Percentiles rank a stretch among this genome's conserved stretches.
Conservation (phyloP, 1,139 yeast species). For the Meyerozyma athensensis region DNA sequence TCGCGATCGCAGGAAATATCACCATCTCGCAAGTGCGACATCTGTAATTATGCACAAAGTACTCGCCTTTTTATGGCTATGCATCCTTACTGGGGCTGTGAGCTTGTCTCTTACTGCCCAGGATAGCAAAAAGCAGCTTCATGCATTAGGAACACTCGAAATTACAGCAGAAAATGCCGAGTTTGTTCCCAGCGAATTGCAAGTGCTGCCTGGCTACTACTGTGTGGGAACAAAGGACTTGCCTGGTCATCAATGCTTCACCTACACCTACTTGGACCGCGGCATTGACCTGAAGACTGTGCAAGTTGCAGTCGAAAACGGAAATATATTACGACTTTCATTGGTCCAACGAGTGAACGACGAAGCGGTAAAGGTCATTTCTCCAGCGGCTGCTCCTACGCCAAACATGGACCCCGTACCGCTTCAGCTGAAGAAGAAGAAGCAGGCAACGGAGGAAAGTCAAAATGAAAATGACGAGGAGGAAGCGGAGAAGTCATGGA, state of each 20-base stretch:
- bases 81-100: no score
- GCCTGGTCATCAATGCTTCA: conserved; percentile 28
- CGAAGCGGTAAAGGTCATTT: conserved; percentile 8
- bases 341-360: conserved; percentile 6
- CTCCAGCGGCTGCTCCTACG: conserved; percentile 24
- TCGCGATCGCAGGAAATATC: not conserved
- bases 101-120: not conserved
- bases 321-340: not conserved
- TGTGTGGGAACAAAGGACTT: conserved; percentile 32
- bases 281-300: conserved; percentile 6
- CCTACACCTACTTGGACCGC: conserved; percentile 13
- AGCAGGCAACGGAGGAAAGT: conserved; percentile 12
- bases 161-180: not conserved
- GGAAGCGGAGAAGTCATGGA: conserved; percentile 40
- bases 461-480: conserved; percentile 26
- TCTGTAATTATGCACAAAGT: no score
- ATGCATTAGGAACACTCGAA: not conserved
- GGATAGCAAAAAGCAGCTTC: not conserved
- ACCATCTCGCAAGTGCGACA: not conserved
- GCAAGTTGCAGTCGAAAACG: not conserved
- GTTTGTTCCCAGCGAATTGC: not conserved
- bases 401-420: conserved; percentile 18
- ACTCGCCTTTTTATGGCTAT: no score
- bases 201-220: conserved; percentile 13
- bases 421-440: conserved; percentile 12